These are phyloP conservation scores for Rhexocercosporidium sp. DNA, from an alignment of 2,329 filamentous ascomycete genomes.

Conservation along the genomic window DNA sequence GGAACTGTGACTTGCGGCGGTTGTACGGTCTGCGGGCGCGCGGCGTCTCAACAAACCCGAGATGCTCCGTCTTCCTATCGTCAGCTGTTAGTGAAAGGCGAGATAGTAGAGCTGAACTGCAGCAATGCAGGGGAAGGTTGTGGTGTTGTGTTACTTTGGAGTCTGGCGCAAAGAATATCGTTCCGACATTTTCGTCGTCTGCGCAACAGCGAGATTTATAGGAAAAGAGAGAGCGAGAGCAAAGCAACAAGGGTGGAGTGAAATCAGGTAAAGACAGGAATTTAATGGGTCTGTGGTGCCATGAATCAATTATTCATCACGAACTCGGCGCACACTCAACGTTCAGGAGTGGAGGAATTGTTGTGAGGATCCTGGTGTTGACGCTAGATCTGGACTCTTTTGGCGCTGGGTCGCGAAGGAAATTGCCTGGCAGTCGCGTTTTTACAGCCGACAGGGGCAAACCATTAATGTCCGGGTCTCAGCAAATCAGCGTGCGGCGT, in stretches of 20 bases:
- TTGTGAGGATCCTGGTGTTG: not conserved
- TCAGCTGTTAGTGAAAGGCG: not conserved
- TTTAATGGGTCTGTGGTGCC: not conserved
- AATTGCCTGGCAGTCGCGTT: conserved; percentile 19
- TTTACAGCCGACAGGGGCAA: not conserved
- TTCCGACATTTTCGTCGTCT: conserved; percentile 37
- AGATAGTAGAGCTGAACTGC: conserved; percentile 6
- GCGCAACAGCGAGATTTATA: conserved; percentile 12
- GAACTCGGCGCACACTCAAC: not conserved
- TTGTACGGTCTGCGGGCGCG: conserved; percentile 46
- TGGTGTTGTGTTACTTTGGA: conserved; percentile 38
- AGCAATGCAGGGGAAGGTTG: conserved; percentile 1
- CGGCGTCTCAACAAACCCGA: conserved; percentile 58
- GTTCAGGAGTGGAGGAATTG: not conserved
- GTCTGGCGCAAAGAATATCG: conserved; percentile 43
- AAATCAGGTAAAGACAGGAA: conserved; percentile 8
- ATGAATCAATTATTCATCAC: conserved; percentile 2
- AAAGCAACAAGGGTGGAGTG: not conserved
- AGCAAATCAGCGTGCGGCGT: conserved; percentile 20
- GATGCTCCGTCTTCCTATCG: conserved; percentile 55
- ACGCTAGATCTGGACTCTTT: conserved; percentile 8
- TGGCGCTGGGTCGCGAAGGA: conserved; percentile 10
- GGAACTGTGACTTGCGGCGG: conserved; percentile 47
- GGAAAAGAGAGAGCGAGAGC: not conserved
- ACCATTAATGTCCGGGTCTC: conserved; percentile 5